A percentile compares a stretch with the other conserved stretches of the same genome.
Evolutionary conservation across 2,329 filamentous ascomycete species (phyloP).

Genomic region (Claviceps citrina): DNA sequence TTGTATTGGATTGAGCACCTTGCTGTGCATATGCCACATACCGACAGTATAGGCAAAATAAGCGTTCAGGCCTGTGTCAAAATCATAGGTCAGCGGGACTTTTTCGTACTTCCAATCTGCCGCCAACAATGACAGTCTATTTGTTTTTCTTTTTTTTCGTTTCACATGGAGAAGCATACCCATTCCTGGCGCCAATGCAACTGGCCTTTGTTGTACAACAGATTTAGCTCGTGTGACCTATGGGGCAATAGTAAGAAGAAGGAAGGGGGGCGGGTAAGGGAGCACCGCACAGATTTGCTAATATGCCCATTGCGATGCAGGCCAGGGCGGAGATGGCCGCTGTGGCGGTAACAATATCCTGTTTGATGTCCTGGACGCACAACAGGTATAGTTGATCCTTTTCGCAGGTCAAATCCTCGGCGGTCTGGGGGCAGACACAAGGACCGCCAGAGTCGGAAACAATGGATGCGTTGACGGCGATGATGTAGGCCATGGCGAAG

Average conservation of each 20-base stretch:
- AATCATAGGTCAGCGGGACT: conserved; percentile 1
- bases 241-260: no score
- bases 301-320: conserved; percentile 70
- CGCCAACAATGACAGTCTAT: not conserved
- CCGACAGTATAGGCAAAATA: conserved; percentile 62
- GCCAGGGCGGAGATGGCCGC: conserved; percentile 67
- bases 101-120: not conserved
- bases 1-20: conserved; percentile 7
- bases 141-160: no score
- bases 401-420: conserved; percentile 36
- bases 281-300: conserved; percentile 52
- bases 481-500: conserved; percentile 45
- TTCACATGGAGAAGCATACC: conserved; percentile 12
- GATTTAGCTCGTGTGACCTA: conserved; percentile 4
- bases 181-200: conserved; percentile 29
- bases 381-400: conserved; percentile 43
- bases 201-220: conserved; percentile 14
- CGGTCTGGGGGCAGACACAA: conserved; percentile 49
- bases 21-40: conserved; percentile 8
- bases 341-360: conserved; percentile 71
- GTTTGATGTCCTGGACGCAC: conserved; percentile 50
- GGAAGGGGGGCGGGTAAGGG: not conserved
- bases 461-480: conserved; percentile 37
- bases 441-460: conserved; percentile 55
- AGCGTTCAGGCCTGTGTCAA: conserved; percentile 48